These are phyloP conservation scores for Ceratocystis albifundus DNA, from an alignment of 2,329 filamentous ascomycete genomes.

Conservation along the genomic window DNA sequence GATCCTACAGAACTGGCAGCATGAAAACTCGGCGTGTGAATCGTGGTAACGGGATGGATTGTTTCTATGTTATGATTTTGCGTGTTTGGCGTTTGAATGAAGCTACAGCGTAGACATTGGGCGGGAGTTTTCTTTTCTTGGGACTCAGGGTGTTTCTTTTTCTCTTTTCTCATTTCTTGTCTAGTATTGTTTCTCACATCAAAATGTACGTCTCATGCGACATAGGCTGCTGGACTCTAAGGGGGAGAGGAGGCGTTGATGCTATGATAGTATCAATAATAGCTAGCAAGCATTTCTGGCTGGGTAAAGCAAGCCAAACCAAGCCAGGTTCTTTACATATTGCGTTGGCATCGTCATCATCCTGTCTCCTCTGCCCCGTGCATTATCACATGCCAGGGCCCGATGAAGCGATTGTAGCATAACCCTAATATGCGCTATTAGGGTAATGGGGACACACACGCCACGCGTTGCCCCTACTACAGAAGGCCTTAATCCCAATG, in stretches of 20 bases:
- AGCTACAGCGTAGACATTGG: background rate
- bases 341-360: too few relatives aligned
- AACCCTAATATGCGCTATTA: background rate
- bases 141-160: conserved; percentile 4
- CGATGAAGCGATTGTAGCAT: background rate
- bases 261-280: background rate
- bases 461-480: conserved; percentile 8
- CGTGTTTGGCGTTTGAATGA: conserved; percentile 8
- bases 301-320: background rate
- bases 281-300: background rate
- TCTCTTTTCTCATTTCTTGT: conserved; percentile 10
- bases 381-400: conserved; percentile 1
- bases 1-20: background rate
- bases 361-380: background rate
- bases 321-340: background rate
- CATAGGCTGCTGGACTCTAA: background rate
- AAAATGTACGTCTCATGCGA: background rate
- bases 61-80: conserved; percentile 1
- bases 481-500: background rate
- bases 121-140: conserved; percentile 7
- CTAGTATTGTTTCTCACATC: background rate
- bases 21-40: background rate
- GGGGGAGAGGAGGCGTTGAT: too few relatives aligned
- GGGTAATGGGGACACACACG: background rate
- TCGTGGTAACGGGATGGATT: background rate